phyloP scores from a whole-genome alignment of 352 stramenopile genomes.

The Phytophthora hybrid region DNA sequence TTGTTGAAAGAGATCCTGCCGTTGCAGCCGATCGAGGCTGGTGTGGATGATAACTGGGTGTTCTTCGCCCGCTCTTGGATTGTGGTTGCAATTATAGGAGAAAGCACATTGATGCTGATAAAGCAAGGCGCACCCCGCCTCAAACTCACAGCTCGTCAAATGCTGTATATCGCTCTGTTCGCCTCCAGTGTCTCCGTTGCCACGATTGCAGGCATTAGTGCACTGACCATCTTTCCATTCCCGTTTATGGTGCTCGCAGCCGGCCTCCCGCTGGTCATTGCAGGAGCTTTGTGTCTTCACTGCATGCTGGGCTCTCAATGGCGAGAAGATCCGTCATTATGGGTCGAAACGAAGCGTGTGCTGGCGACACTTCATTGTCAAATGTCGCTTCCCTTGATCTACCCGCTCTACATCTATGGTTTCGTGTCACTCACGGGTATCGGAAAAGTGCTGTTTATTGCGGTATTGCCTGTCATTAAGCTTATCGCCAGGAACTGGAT shows the following conservation, averaged over 20 bases:
- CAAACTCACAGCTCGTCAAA: not conserved
- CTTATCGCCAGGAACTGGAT: not conserved
- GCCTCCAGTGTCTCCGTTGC: not conserved
- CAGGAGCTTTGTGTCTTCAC: not conserved
- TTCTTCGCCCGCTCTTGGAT: slow-evolving; percentile 1
- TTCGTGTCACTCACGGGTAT: not conserved
- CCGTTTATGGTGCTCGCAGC: not conserved
- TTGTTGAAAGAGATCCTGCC: not conserved
- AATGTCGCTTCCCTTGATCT: not conserved
- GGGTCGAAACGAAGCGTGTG: not conserved
- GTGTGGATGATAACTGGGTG: not conserved
- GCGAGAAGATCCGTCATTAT: not conserved
- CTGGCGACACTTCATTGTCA: not conserved
- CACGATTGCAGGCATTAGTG: not conserved
- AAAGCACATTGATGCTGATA: not conserved
- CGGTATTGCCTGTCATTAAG: not conserved
- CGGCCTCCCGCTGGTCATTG: not conserved
- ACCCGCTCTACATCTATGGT: not conserved
- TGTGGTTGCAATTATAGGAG: not conserved
- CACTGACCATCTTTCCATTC: not conserved
- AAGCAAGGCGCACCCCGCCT: not conserved
- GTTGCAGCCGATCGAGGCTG: not conserved
- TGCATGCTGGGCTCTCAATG: not conserved
- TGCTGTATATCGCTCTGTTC: not conserved
- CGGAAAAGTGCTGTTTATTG: not conserved